A percentile compares a stretch with the other conserved stretches of the same genome.
phyloP scores from a whole-genome alignment of 1,284 basidiomycete genomes.

The Sporisorium reilianum region DNA sequence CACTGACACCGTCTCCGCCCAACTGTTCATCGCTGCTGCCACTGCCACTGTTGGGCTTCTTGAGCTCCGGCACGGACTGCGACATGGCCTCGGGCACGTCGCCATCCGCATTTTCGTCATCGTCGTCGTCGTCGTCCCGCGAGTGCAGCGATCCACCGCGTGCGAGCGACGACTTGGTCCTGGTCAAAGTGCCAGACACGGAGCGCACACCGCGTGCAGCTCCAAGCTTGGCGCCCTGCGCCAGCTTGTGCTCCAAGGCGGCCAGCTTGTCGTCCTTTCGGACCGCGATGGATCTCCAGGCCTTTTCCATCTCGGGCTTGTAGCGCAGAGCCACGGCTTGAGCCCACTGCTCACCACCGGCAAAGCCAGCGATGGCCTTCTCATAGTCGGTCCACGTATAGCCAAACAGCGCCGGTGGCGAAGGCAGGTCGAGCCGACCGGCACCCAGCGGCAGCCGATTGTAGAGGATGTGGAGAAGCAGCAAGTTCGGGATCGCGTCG shows the following conservation, averaged over 20 bases:
- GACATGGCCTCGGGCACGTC: slow-evolving; percentile 53
- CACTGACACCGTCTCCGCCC: slow-evolving; percentile 1
- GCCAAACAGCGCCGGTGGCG: slow-evolving; percentile 61
- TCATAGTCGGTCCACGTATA: slow-evolving; percentile 65
- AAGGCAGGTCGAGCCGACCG: slow-evolving; percentile 45
- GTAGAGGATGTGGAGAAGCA: slow-evolving; percentile 65
- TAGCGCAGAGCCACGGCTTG: slow-evolving; percentile 55
- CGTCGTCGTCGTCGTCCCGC: slow-evolving; percentile 26
- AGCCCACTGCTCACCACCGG: slow-evolving; percentile 59
- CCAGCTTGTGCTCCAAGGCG: slow-evolving; percentile 19
- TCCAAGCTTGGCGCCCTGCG: slow-evolving; percentile 15
- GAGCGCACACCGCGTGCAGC: slow-evolving; percentile 15
- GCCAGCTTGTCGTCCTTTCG: slow-evolving; percentile 32
- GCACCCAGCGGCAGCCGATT: slow-evolving; percentile 57
- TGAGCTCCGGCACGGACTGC: slow-evolving; percentile 57
- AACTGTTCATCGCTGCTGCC: slow-evolving; percentile 11
- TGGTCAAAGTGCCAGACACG: slow-evolving; percentile 27
- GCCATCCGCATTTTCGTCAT: slow-evolving; percentile 15
- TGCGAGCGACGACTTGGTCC: slow-evolving; percentile 27
- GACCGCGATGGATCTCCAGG: slow-evolving; percentile 26
- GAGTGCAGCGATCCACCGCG: slow-evolving; percentile 31
- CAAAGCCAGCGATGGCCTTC: slow-evolving; percentile 63
- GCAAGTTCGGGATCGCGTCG: slow-evolving; percentile 61
- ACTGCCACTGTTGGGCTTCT: slow-evolving; percentile 26
- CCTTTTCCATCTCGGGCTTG: slow-evolving; percentile 53